phyloP scores from a whole-genome alignment of 371 early-diverging fungal species.

The Apophysomyces elegans region DNA sequence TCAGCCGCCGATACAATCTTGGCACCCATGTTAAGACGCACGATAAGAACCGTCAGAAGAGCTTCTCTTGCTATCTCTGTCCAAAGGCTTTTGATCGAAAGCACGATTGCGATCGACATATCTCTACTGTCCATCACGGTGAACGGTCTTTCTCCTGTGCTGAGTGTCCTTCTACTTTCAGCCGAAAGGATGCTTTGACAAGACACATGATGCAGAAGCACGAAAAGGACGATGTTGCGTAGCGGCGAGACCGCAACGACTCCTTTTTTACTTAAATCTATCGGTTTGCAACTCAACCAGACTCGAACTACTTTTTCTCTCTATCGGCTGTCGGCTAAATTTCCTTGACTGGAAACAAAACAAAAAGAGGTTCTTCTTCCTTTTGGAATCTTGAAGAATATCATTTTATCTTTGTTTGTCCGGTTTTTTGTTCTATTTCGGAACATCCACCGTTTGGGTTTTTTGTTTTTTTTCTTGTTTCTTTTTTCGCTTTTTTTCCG shows the following conservation, averaged over 20 bases:
- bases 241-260: background rate
- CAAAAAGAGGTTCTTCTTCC: background rate
- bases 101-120: constrained; percentile 78
- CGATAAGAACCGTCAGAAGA: constrained; percentile 63
- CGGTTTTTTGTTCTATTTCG: too few relatives aligned
- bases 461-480: background rate
- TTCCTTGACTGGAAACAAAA: constrained; percentile 6
- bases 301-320: background rate
- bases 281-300: too few relatives aligned
- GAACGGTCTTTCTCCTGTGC: constrained; percentile 63
- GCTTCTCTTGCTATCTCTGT: constrained; percentile 63
- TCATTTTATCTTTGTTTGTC: background rate
- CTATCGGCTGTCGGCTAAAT: constrained; percentile 6
- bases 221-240: background rate
- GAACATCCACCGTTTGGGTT: background rate
- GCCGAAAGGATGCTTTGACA: constrained; percentile 72
- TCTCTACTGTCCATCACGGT: constrained; percentile 65
- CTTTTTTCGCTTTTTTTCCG: background rate
- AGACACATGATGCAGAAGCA: constrained; percentile 50
- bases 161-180: constrained; percentile 63
- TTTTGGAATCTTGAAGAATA: background rate
- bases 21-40: constrained; percentile 77
- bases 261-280: too few relatives aligned
- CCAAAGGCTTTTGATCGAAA: constrained; percentile 65
- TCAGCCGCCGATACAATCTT: constrained; percentile 77